These are phyloP conservation scores for Saksenaea oblongispora DNA, from an alignment of 371 early-diverging fungal species.

Conservation along the genomic window DNA sequence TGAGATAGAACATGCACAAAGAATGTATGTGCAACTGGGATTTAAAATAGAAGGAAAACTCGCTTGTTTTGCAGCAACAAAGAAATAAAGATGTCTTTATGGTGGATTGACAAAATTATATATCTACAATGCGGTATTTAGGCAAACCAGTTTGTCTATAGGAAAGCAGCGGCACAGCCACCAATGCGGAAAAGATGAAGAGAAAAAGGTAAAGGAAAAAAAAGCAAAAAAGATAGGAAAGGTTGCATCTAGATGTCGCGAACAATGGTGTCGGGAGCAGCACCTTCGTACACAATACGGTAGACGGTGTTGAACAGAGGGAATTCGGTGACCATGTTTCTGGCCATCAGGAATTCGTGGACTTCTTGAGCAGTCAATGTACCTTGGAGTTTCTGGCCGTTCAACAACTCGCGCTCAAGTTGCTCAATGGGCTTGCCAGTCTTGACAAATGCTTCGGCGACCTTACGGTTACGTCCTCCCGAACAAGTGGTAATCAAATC, in stretches of 20 bases:
- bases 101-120: not conserved
- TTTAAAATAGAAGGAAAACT: conserved; percentile 5
- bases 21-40: conserved; percentile 12
- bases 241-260: conserved; percentile 47
- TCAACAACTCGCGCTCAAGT: conserved; percentile 90
- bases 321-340: conserved; percentile 66
- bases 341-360: conserved; percentile 71
- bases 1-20: conserved; percentile 12
- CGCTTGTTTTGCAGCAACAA: not conserved
- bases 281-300: conserved; percentile 80
- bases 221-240: not conserved
- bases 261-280: conserved; percentile 56
- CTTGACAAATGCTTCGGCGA: conserved; percentile 86
- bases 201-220: conserved; percentile 3
- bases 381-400: conserved; percentile 98
- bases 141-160: conserved; percentile 1
- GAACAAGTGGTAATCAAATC: conserved; percentile 94
- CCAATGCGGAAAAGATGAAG: not conserved
- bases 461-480: conserved; percentile 94
- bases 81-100: not conserved
- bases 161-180: conserved; percentile 4
- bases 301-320: conserved; percentile 91
- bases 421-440: conserved; percentile 88
- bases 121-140: conserved; percentile 2
- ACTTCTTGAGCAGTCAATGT: conserved; percentile 92